Conservation (phyloP, 768 basidiomycete species). For the Saitozyma sp. region DNA sequence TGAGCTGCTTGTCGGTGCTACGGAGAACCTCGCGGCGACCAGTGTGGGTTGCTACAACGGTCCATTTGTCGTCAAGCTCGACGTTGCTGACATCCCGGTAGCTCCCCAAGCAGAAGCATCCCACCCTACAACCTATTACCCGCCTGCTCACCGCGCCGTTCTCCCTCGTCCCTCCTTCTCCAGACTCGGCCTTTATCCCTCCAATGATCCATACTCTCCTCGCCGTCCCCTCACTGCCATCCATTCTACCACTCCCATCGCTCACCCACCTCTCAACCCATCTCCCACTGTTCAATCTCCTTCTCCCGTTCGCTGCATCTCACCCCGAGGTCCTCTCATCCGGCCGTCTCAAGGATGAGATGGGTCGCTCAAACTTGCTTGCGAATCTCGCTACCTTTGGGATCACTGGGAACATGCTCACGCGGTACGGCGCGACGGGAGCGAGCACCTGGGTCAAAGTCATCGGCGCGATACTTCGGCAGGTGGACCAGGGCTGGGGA, state of each 20-base stretch:
- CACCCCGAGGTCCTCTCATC: constrained; percentile 17
- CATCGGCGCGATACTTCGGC: constrained; percentile 21
- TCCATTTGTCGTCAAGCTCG: constrained; percentile 4
- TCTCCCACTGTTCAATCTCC: constrained; percentile 60
- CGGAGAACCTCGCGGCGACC: constrained; percentile 24
- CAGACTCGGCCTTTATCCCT: constrained; percentile 53
- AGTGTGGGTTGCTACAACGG: constrained; percentile 23
- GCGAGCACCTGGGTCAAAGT: constrained; percentile 37
- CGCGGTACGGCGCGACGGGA: constrained; percentile 22
- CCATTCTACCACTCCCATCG: constrained; percentile 62
- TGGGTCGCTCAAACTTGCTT: constrained; percentile 60
- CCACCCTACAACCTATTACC: constrained; percentile 59
- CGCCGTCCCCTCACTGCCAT: constrained; percentile 71
- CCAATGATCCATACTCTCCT: constrained; percentile 63
- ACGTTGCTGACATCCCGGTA: constrained; percentile 1
- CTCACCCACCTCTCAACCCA: constrained; percentile 67
- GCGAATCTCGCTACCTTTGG: constrained; percentile 60
- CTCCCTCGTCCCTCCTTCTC: constrained; percentile 45
- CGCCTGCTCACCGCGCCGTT: constrained; percentile 57
- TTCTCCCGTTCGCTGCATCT: constrained; percentile 37
- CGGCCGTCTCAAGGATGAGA: constrained; percentile 30
- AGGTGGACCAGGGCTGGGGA: constrained; percentile 43
- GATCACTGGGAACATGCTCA: constrained; percentile 43
- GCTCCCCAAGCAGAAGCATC: constrained; percentile 62
- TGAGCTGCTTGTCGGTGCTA: constrained; percentile 24